Evolutionary conservation across 306 rosid species (phyloP).

Genomic region (Rosa chinensis): DNA sequence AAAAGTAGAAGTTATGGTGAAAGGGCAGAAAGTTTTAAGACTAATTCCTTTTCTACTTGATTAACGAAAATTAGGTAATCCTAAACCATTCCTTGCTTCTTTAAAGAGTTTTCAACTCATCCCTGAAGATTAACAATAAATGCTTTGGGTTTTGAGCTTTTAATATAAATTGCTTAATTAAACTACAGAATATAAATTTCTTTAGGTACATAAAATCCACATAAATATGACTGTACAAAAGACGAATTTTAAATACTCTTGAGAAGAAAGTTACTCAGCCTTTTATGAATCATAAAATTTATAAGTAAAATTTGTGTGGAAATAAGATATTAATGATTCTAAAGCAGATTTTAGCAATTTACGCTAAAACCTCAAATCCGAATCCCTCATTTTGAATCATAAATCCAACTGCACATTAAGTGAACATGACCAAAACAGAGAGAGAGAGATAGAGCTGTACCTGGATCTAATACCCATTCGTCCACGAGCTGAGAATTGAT

Average conservation of each 20-base stretch:
- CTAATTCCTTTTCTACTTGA: neutral
- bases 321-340: too few species aligned
- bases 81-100: neutral
- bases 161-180: constrained; percentile 13
- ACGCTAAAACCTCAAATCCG: too few species aligned
- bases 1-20: neutral
- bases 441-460: constrained; percentile 28
- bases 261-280: neutral
- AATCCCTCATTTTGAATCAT: too few species aligned
- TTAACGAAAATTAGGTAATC: neutral
- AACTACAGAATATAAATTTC: neutral
- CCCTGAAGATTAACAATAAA: constrained; percentile 1
- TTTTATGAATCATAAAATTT: neutral
- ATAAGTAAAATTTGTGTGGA: too few species aligned
- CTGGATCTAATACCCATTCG: constrained; percentile 81
- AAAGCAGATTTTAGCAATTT: too few species aligned
- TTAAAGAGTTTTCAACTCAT: neutral
- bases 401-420: too few species aligned
- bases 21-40: neutral
- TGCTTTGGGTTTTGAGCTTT: neutral
- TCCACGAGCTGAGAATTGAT: constrained; percentile 75
- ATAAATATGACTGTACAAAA: neutral
- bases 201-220: neutral
- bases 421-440: too few species aligned
- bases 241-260: neutral